Percentiles rank a stretch among this genome's conserved stretches.
Conservation (phyloP, 164 flowering plant species). For the Stephania yunnanensis region DNA sequence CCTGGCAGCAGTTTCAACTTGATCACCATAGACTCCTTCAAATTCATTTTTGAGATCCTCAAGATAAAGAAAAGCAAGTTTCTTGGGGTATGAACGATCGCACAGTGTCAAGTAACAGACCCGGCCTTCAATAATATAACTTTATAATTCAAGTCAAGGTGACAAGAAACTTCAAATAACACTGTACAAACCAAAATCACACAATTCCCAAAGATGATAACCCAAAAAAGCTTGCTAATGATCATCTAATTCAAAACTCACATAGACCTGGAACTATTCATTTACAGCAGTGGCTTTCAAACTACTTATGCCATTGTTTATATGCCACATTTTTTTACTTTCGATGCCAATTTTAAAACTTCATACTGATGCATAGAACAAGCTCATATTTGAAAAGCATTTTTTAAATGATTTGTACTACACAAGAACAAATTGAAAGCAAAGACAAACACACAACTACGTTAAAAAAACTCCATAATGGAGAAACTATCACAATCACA, state of each 20-base stretch:
- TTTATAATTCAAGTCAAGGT: conserved; percentile 45
- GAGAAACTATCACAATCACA: not conserved
- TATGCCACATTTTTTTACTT: not conserved
- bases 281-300: too few species aligned
- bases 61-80: conserved; percentile 82
- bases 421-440: not conserved
- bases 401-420: too few species aligned
- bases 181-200: not conserved
- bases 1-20: conserved; percentile 93
- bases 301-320: not conserved
- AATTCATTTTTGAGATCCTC: conserved; percentile 90
- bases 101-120: conserved; percentile 94
- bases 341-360: not conserved
- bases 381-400: too few species aligned
- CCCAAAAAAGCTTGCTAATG: not conserved
- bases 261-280: not conserved
- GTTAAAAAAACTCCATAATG: not conserved
- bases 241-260: not conserved
- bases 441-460: not conserved
- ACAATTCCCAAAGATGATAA: too few species aligned
- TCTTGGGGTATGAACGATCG: conserved; percentile 90
- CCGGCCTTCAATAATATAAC: conserved; percentile 86
- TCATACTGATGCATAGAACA: not conserved
- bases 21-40: conserved; percentile 77
- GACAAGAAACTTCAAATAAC: conserved; percentile 4